Base-by-base conservation (phyloP, 169 alveolate genomes). In the Fabrea salina region DNA sequence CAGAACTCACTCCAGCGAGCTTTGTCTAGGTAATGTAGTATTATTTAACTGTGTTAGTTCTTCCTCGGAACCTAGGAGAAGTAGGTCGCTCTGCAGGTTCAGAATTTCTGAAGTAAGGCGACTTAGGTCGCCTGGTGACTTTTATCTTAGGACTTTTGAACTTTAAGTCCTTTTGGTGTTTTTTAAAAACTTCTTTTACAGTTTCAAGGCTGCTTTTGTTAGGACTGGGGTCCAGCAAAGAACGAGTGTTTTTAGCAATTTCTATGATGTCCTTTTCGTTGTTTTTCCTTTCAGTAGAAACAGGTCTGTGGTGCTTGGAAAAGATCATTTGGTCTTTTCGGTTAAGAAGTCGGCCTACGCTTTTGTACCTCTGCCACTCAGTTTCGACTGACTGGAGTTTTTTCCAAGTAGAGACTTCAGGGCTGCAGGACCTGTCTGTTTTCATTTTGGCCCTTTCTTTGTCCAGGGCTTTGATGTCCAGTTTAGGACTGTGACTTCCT, bases 1-100 rank as follows among this genome's bases (percentile, higher is more conserved):
- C 79, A 70, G 37, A 70, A 37, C 35, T 70, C 79, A n/a, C 37
- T 70, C 1, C 39, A 70, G 49, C n/a, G 44, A 7, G 79, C 66
- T 43, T 50, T 70, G 19, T n/a, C 22, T 58, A 58, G 44, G 37
- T 58, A 58, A 58, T 27, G 32, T 58, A 27, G n/a, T 27, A 58
- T 25, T 58, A 58, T 27, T 25, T n/a, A 44, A n/a, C 53, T 43
- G 19, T 58, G 32, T 25, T n/a, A 58, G 67, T 58, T 51, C 19
- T 33, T 22, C 37, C 59, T 51, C 27, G 59, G 19, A 27, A 2
- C 37, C 3, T 30, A 27, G 27, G 59, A 51, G 19, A 51, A 33
- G 27, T 22, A 51, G 27, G 19, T 33, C 27, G 59, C 59, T 51
- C 59, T 51, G 19, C 59, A 51, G 59, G 11, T 33, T 51, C 27